Base-by-base conservation (phyloP, 169 alveolate species). In the Besnoitia besnoiti region DNA sequence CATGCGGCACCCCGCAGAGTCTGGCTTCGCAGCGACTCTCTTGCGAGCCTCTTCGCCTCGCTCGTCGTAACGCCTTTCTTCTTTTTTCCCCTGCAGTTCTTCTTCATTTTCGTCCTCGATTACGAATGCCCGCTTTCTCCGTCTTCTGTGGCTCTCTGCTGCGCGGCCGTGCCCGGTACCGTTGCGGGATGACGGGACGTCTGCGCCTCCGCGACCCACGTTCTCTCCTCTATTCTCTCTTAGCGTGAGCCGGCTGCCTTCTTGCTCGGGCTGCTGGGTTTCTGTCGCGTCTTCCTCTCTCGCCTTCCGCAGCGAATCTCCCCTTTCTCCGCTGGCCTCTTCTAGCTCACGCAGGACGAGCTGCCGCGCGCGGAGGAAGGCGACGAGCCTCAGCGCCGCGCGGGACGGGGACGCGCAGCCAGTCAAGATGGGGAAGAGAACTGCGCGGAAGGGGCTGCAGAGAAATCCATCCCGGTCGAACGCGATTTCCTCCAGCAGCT, bases 381-480 rank as follows among this genome's bases (percentile, higher is more conserved):
- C 50, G 40, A 77, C 44, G 44, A 77, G 59, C 37, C 87, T 3
- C 59, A 39, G 30, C 8, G 87, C 49, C 10, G 87, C 14, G 40
- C 21, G 55, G 7, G 61, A 77, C 40, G 87, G 87, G 14, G 59
- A 77, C 3, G 59, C n/a, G 87, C 87, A 77, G 40, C 87, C 87
- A 0, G 40, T 19, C 33, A 77, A 55, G 40, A 77, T 37, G 19
- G 87, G 87, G 59, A 40, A 77, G 59, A 77, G 87, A 10, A 77
- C 87, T 35, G 87, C 87, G 59, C 87, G 87, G 35, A 77, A 77
- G 37, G 59, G 16, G 59, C 87, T 77, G 59, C 87, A 77, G n/a
- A 37, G 55, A 55, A 77, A 77, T 8, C 87, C 87, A 8, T 44
- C 87, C 19, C 55, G 37, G n/a, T 27, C 55, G 59, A 77, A 42